These are phyloP conservation scores for Funneliformis geosporum DNA, from an alignment of 192 early-diverging fungal genomes.

Conservation along the genomic window DNA sequence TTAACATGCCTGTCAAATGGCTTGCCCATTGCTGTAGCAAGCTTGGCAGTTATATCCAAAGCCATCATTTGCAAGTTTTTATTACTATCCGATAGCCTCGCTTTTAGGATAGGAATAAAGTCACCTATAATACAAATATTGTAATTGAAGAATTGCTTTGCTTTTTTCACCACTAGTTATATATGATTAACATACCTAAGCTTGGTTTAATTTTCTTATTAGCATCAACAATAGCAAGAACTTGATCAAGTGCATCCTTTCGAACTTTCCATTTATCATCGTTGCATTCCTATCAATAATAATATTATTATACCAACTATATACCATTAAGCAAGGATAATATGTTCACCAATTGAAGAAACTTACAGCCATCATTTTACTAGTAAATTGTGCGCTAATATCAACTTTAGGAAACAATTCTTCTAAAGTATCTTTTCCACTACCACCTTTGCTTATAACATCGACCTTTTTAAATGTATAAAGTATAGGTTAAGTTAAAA, in stretches of 20 bases:
- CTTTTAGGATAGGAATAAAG: constrained; percentile 78
- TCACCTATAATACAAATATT: constrained; percentile 52
- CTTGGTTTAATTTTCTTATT: constrained; percentile 84
- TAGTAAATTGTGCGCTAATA: constrained; percentile 63
- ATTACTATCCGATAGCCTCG: constrained; percentile 86
- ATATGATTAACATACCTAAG: constrained; percentile 42
- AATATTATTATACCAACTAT: background rate
- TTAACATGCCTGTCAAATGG: constrained; percentile 80
- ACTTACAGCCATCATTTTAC: constrained; percentile 51
- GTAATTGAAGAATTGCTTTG: background rate
- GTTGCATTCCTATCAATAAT: constrained; percentile 57
- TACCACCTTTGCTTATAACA: constrained; percentile 32
- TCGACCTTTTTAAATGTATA: constrained; percentile 24
- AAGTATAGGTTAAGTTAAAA: background rate
- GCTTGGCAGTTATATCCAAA: constrained; percentile 73
- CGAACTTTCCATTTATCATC: constrained; percentile 92
- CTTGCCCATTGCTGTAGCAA: constrained; percentile 84
- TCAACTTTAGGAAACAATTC: constrained; percentile 89
- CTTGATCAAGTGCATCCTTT: constrained; percentile 87
- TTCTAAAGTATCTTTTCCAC: constrained; percentile 65
- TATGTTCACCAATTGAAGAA: constrained; percentile 2
- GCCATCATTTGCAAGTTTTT: constrained; percentile 83
- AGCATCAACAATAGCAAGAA: constrained; percentile 73
- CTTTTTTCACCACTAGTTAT: background rate
- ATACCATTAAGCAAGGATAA: background rate